Evolutionary conservation across 2,329 filamentous ascomycete genomes (phyloP).

Genomic region (Xylaria sp.): DNA sequence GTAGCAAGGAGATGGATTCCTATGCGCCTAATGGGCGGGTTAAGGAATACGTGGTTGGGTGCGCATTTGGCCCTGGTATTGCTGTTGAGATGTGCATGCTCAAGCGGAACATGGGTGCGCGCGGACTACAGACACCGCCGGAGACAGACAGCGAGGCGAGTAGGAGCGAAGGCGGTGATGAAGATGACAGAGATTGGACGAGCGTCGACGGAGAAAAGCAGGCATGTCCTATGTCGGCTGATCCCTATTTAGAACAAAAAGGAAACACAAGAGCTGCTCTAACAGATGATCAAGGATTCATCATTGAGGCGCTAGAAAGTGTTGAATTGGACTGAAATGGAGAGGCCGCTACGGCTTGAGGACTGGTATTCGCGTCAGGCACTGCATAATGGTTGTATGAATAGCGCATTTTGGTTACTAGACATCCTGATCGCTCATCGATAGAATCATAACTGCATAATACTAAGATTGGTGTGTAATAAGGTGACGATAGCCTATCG

Average conservation of each 20-base stretch:
- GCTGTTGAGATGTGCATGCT: constrained; percentile 75
- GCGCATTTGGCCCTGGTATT: constrained; percentile 77
- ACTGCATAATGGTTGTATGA: constrained; percentile 8
- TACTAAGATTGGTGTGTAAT: background rate
- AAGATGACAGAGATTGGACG: constrained; percentile 45
- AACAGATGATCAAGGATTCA: constrained; percentile 29
- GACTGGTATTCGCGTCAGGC: constrained; percentile 6
- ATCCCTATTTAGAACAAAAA: constrained; percentile 17
- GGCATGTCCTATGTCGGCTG: constrained; percentile 37
- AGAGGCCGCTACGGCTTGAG: background rate
- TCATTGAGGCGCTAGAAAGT: constrained; percentile 40
- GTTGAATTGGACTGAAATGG: constrained; percentile 42
- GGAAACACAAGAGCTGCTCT: background rate
- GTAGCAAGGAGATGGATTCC: constrained; percentile 68
- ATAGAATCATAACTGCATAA: background rate
- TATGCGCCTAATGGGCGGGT: constrained; percentile 60
- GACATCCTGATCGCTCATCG: constrained; percentile 3
- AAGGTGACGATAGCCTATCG: background rate
- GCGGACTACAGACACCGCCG: constrained; percentile 60
- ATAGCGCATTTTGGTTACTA: constrained; percentile 1
- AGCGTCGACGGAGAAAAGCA: constrained; percentile 41
- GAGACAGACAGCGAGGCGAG: constrained; percentile 64
- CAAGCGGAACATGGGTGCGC: constrained; percentile 57
- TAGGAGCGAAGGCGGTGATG: constrained; percentile 55
- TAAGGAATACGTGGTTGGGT: constrained; percentile 70